phyloP scores from a whole-genome alignment of 2,329 filamentous ascomycete species.

The Colletotrichum cuscutae region DNA sequence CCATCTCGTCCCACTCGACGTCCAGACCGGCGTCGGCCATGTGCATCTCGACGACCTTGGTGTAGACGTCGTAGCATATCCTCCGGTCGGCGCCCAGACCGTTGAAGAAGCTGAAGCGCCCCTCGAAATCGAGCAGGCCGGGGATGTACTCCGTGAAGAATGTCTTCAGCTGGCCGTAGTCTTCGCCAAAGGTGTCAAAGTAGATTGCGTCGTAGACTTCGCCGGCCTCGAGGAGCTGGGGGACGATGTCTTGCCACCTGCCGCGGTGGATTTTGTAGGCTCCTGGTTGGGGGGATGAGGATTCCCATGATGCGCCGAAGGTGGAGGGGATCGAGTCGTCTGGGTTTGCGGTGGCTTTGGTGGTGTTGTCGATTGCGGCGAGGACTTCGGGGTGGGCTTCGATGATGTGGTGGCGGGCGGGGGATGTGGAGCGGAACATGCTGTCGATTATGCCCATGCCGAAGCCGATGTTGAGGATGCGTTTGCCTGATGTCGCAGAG shows the following conservation, averaged over 20 bases:
- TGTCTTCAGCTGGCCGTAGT: conserved; percentile 83
- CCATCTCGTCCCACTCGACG: conserved; percentile 83
- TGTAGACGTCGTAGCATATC: conserved; percentile 97
- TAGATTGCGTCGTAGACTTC: conserved; percentile 89
- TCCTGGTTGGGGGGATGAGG: conserved; percentile 66
- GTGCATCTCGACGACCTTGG: conserved; percentile 91
- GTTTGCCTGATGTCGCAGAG: conserved; percentile 53
- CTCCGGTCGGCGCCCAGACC: conserved; percentile 91
- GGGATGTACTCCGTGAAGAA: conserved; percentile 93
- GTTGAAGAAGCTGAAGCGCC: conserved; percentile 89
- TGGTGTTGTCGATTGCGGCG: conserved; percentile 63
- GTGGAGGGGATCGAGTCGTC: conserved; percentile 47
- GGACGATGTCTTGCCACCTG: conserved; percentile 84
- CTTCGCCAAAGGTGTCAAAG: conserved; percentile 97
- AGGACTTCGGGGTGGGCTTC: conserved; percentile 86
- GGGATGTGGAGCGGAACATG: conserved; percentile 76
- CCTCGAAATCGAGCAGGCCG: conserved; percentile 75
- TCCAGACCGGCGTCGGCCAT: conserved; percentile 89
- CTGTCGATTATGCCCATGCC: conserved; percentile 90
- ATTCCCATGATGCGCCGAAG: conserved; percentile 68
- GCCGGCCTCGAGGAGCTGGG: conserved; percentile 72
- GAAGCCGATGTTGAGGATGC: conserved; percentile 87
- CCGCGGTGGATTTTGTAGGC: conserved; percentile 80
- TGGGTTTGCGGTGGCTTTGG: background rate
- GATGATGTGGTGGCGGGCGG: conserved; percentile 81